Conservation (phyloP, 805 yeast genomes). For the Yarrowia sp. region DNA sequence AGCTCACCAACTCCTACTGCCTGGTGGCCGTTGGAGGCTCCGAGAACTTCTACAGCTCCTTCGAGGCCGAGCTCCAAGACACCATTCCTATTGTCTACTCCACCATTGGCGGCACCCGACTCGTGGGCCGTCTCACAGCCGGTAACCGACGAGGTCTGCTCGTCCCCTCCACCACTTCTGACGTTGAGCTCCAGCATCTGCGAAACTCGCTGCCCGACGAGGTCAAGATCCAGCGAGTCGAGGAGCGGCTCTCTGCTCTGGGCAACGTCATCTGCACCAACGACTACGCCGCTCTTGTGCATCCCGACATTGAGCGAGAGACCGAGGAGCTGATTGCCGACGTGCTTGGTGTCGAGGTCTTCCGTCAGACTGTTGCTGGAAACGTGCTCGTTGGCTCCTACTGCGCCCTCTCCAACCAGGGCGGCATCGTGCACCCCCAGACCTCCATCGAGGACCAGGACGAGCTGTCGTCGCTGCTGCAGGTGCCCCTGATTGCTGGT, state of each 20-base stretch:
- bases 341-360: constrained; percentile 96
- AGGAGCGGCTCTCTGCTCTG: constrained; percentile 92
- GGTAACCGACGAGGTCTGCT: constrained; percentile 96
- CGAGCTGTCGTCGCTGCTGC: constrained; percentile 90
- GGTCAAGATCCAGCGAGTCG: constrained; percentile 95
- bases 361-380: constrained; percentile 98
- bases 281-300: constrained; percentile 97
- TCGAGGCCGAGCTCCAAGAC: constrained; percentile 96
- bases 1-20: constrained; percentile 93
- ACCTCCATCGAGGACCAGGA: constrained; percentile 97
- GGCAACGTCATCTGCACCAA: constrained; percentile 98
- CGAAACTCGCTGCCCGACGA: constrained; percentile 94
- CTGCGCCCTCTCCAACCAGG: constrained; percentile 92
- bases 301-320: constrained; percentile 98
- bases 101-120: constrained; percentile 97
- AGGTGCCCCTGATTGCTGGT: constrained; percentile 98
- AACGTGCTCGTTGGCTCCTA: constrained; percentile 96
- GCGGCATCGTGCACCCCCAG: constrained; percentile 97
- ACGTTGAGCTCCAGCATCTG: constrained; percentile 95
- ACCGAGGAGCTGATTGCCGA: constrained; percentile 98
- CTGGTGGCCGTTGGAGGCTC: constrained; percentile 97
- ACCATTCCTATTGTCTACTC: constrained; percentile 95
- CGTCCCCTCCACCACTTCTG: constrained; percentile 97
- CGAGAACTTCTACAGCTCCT: constrained; percentile 77
- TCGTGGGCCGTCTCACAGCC: constrained; percentile 96